Evolutionary conservation across 1,139 yeast species (phyloP), one percentile per base, ranked within the genome.

Genomic region (Candida tropicalis): DNA sequence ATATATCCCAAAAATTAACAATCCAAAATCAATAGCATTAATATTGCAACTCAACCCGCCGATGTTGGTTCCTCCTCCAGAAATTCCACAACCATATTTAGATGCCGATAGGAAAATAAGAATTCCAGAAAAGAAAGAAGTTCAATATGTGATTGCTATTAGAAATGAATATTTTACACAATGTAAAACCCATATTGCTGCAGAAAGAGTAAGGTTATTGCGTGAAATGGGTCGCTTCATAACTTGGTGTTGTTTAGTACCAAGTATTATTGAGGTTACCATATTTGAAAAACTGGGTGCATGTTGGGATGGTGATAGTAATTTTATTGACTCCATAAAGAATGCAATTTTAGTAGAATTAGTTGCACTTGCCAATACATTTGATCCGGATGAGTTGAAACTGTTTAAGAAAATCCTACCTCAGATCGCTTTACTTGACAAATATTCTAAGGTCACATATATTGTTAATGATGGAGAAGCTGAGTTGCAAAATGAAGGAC

Each of bases 11-110:
- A 37, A 39, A 9, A 38, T 47, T 7, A 39, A 40, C 6, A 45
- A 56, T 10, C 66, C 68, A 5, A 35, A 39, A 8, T 54, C 62
- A 10, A 43, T 59, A 5, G 45, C 57, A 3, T 41, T 62, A 16
- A 42, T 65, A 5, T 51, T 60, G 20, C 47, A 52, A 13, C 38
- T 48, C 15, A 48, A 54, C 20, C 44, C 48, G 2, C 43, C 47
- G 23, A 13, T 46, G 7, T 39, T 54, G 2, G 42, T 50, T 2
- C 49, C 60, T 17, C 77, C 78, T 22, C 70, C 76, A 3, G 65
- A 61, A 7, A 48, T 71, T 7, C 80, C 80, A 1, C 62, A 59
- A 35, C 77, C 79, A 0, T 73, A 61, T 46, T 54, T 75, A 39
- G 70, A 69, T 43, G 66, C 65, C 2, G 70, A 72, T 35, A 68